Percentiles rank a stretch among this genome's conserved stretches.
Conservation (phyloP, 768 basidiomycete genomes). For the Russula griseocarnosa region DNA sequence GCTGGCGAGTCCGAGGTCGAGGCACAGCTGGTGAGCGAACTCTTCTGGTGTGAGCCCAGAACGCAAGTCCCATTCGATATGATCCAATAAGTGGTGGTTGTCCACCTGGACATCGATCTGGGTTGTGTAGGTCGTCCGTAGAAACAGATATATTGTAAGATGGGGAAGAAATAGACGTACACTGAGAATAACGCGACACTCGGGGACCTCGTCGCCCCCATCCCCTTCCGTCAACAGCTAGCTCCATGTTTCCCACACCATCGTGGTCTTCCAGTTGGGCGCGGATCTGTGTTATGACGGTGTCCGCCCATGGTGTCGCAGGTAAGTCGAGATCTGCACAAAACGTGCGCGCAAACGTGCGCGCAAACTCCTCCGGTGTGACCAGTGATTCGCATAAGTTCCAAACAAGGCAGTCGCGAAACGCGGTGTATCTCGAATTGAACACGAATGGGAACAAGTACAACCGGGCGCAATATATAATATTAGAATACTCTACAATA, state of each 20-base stretch:
- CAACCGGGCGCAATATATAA: conserved; percentile 42
- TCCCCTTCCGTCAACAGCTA: conserved; percentile 58
- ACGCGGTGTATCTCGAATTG: conserved; percentile 92
- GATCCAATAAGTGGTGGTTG: conserved; percentile 85
- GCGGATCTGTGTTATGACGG: conserved; percentile 80
- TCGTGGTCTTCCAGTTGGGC: conserved; percentile 91
- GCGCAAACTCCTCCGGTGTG: conserved; percentile 81
- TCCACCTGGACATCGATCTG: conserved; percentile 98
- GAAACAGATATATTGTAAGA: not conserved
- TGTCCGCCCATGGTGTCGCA: conserved; percentile 59
- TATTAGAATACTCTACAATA: no score
- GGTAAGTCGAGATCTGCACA: conserved; percentile 86
- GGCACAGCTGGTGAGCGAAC: conserved; percentile 75
- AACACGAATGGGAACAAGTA: conserved; percentile 87
- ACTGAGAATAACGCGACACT: conserved; percentile 79
- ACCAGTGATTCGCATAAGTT: conserved; percentile 86
- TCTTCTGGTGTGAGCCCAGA: conserved; percentile 85
- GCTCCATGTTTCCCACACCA: conserved; percentile 72
- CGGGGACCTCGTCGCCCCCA: conserved; percentile 49
- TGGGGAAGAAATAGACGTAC: conserved; percentile 42
- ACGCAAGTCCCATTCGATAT: conserved; percentile 98
- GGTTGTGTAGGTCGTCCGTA: conserved; percentile 1
- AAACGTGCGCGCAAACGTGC: no score
- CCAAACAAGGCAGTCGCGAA: conserved; percentile 95
- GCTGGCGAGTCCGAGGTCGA: conserved; percentile 82